Percentiles rank a stretch among this genome's conserved stretches.
Evolutionary conservation across 2,329 filamentous ascomycete genomes (phyloP).

Genomic region (Aspergillus fischeri): DNA sequence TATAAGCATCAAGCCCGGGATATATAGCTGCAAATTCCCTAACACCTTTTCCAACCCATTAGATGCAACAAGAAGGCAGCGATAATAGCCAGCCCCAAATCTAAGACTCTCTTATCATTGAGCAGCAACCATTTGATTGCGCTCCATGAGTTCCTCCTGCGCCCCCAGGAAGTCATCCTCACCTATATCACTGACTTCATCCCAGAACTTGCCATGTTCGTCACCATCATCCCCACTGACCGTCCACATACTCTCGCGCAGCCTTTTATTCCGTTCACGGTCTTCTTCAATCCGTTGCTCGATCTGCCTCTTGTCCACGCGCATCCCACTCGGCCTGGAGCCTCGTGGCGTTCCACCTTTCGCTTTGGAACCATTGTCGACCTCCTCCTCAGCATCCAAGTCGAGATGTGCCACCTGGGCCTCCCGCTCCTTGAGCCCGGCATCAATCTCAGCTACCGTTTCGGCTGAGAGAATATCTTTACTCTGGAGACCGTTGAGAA

Average conservation of each 20-base stretch:
- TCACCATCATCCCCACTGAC: slow-evolving; percentile 62
- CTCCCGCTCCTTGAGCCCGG: slow-evolving; percentile 75
- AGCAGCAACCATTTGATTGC: slow-evolving; percentile 41
- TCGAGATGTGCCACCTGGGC: slow-evolving; percentile 57
- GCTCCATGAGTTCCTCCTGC: slow-evolving; percentile 66
- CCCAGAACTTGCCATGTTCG: slow-evolving; percentile 79
- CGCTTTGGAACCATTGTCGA: slow-evolving; percentile 20
- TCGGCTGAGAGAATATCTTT: slow-evolving; percentile 72
- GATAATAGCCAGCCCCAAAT: not conserved
- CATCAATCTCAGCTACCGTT: slow-evolving; percentile 74
- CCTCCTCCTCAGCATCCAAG: slow-evolving; percentile 30
- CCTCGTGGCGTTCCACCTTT: slow-evolving; percentile 27
- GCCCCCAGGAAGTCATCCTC: slow-evolving; percentile 79
- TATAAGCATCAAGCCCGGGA: not conserved
- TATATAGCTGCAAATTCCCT: not conserved
- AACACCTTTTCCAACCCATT: not conserved
- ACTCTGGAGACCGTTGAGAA: slow-evolving; percentile 64
- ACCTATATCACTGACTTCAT: slow-evolving; percentile 79
- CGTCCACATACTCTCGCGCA: slow-evolving; percentile 91
- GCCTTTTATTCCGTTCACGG: slow-evolving; percentile 85
- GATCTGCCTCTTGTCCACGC: slow-evolving; percentile 79
- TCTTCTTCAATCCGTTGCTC: slow-evolving; percentile 98
- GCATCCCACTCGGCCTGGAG: slow-evolving; percentile 38
- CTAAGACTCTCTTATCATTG: not conserved
- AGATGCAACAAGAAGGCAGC: not conserved